Base-by-base conservation (phyloP, 306 rosid genomes). In the Acacia melanoxylon region DNA sequence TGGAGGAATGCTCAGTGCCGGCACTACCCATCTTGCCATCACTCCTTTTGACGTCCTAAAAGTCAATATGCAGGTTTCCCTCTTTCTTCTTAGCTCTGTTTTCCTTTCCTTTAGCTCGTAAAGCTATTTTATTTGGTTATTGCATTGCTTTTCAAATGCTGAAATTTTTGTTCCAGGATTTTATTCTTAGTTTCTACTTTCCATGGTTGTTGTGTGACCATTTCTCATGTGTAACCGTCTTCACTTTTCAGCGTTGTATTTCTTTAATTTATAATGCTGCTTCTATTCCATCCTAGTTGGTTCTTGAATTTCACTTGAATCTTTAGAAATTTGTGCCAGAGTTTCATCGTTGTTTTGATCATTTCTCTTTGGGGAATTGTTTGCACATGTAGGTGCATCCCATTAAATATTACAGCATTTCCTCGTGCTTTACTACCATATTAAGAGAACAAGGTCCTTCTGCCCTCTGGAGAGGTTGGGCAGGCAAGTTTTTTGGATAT, bases 1-100 rank as follows among this genome's bases (percentile, higher is more conserved):
- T 48, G 92, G 89, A 66, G 92, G 92, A 83, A 89, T 86, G 92
- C 85, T 89, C 79, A 89, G 92, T 83, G 90, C 92, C 62, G 92
- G 90, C 58, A 87, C 92, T 51, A 89, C 92, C 76, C 92, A 89
- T 78, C 77, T 89, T 40, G 90, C 83, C 24, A 81, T 31, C 41
- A 89, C 92, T 83, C 92, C 92, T 54, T 78, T 89, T 73, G 75
- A 89, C n/a, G 92, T 87, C 49, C 76, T 89, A 72, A 89, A 89
- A 85, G 92, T 89, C 58, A 71, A 71, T 44, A 71, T 71, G 75
- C 75, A 44, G 75, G 74, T 69, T 69, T 40, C 3, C 48, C 48
- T 13, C 14, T 4, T 17, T 67, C 5, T 37, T 33, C 11, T 40
- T 68, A 45, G 49, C 49, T n/a, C 45, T 40, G 74, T 68, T 68